Conservation (phyloP, 2,329 filamentous ascomycete genomes). For the Incumbomyces delicatus region DNA sequence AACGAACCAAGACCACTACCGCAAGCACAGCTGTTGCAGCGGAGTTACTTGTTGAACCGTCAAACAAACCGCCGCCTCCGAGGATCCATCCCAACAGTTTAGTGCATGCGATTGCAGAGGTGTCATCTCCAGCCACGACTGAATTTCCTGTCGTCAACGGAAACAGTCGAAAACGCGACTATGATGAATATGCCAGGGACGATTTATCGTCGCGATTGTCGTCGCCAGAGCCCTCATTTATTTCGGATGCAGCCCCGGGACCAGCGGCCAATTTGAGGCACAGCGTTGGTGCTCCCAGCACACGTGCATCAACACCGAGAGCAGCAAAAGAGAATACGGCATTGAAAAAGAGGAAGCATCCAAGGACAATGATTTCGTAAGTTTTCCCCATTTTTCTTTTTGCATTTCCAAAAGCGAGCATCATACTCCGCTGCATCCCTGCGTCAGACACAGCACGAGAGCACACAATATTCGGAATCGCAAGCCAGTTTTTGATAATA, state of each 20-base stretch:
- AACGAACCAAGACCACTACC: constrained; percentile 8
- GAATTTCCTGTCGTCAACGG: constrained; percentile 31
- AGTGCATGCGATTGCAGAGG: constrained; percentile 20
- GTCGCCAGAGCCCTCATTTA: constrained; percentile 18
- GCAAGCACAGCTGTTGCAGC: no score
- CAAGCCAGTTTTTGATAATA: not conserved
- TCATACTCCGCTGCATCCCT: no score
- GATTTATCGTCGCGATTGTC: constrained; percentile 22
- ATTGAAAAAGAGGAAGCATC: constrained; percentile 40
- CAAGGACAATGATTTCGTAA: constrained; percentile 58
- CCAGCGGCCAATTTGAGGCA: constrained; percentile 50
- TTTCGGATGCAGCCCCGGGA: constrained; percentile 31
- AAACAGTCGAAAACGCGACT: constrained; percentile 14
- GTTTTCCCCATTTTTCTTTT: constrained; percentile 11
- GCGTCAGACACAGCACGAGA: no score
- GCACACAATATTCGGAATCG: no score
- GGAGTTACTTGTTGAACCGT: not conserved
- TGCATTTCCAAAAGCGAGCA: not conserved
- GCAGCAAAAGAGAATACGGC: constrained; percentile 21
- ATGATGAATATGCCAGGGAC: constrained; percentile 20
- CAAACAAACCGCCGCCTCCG: constrained; percentile 11
- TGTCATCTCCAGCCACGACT: constrained; percentile 26
- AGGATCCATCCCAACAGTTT: constrained; percentile 18
- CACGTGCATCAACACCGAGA: constrained; percentile 26
- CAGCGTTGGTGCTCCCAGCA: constrained; percentile 27